Conservation (phyloP, 2,329 filamentous ascomycete genomes). For the Fusarium buxicola region DNA sequence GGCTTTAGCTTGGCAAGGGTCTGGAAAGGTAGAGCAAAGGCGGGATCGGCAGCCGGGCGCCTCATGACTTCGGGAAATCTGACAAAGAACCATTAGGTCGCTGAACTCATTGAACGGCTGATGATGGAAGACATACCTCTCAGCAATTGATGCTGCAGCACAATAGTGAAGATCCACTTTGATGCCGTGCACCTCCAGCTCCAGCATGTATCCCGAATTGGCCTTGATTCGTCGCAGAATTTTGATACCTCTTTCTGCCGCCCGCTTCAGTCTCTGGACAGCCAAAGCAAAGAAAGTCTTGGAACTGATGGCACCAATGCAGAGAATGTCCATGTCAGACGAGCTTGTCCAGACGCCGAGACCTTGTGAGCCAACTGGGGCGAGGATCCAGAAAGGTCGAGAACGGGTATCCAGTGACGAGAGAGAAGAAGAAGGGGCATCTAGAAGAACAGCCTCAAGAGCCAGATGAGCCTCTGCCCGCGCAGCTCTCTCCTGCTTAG, state of each 20-base stretch:
- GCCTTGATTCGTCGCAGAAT: slow-evolving; percentile 69
- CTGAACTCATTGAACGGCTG: background rate
- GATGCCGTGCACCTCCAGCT: slow-evolving; percentile 68
- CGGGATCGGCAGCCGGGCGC: slow-evolving; percentile 61
- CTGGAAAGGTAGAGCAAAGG: slow-evolving; percentile 66
- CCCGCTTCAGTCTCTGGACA: slow-evolving; percentile 64
- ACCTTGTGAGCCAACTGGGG: slow-evolving; percentile 74
- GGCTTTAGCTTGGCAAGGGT: slow-evolving; percentile 73
- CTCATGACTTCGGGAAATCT: slow-evolving; percentile 61
- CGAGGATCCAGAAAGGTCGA: slow-evolving; percentile 59
- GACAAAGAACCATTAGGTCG: background rate
- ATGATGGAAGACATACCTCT: slow-evolving; percentile 52
- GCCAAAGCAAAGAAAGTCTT: slow-evolving; percentile 71
- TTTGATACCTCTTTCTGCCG: slow-evolving; percentile 56
- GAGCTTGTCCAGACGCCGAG: slow-evolving; percentile 69
- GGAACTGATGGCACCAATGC: slow-evolving; percentile 70
- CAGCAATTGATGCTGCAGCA: slow-evolving; percentile 65
- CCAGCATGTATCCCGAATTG: slow-evolving; percentile 71
- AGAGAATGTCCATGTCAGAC: slow-evolving; percentile 75
- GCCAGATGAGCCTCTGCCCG: slow-evolving; percentile 59
- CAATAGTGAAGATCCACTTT: slow-evolving; percentile 76
- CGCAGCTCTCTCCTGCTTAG: slow-evolving; percentile 53
- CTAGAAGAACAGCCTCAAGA: slow-evolving; percentile 57
- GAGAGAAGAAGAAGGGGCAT: slow-evolving; percentile 40
- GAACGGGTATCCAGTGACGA: slow-evolving; percentile 20